phyloP scores from a whole-genome alignment of 2,329 filamentous ascomycete species.

The Scedosporium dehoogii region DNA sequence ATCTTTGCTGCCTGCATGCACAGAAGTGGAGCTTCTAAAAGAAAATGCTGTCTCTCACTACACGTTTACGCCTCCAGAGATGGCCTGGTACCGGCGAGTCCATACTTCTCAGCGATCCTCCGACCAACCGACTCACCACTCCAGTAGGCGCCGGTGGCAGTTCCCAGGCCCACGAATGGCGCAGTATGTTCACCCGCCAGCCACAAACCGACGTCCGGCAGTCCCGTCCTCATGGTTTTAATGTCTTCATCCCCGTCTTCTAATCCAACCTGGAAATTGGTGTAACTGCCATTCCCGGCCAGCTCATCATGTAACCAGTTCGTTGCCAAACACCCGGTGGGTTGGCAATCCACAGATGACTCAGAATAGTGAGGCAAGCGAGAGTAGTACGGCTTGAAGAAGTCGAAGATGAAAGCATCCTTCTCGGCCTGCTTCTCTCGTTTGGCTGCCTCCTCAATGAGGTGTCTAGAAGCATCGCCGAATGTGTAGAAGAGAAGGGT shows the following conservation, averaged over 20 bases:
- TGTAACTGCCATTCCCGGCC: conserved; percentile 74
- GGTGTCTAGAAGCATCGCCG: conserved; percentile 48
- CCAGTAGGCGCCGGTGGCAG: conserved; percentile 86
- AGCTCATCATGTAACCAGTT: conserved; percentile 70
- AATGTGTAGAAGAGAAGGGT: conserved; percentile 79
- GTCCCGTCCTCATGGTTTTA: conserved; percentile 48
- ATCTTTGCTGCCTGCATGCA: neutral
- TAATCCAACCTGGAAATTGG: conserved; percentile 73
- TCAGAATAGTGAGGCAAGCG: conserved; percentile 58
- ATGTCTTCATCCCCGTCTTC: conserved; percentile 63
- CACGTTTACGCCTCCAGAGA: neutral
- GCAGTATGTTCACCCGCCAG: conserved; percentile 85
- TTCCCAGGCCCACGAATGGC: conserved; percentile 81
- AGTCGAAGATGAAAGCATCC: conserved; percentile 46
- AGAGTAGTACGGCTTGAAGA: conserved; percentile 72
- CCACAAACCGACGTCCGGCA: conserved; percentile 65
- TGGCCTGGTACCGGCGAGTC: conserved; percentile 7
- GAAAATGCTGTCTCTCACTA: neutral
- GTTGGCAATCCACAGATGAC: conserved; percentile 45
- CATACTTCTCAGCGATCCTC: conserved; percentile 50
- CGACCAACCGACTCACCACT: conserved; percentile 70
- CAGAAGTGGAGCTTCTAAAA: neutral
- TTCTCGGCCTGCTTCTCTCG: conserved; percentile 35
- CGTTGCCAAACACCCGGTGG: conserved; percentile 56
- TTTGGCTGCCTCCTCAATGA: conserved; percentile 36